Percentiles rank a stretch among this genome's conserved stretches.
Evolutionary conservation across 345 rosid genomes (phyloP).

Genomic region (Conringia planisiliqua): DNA sequence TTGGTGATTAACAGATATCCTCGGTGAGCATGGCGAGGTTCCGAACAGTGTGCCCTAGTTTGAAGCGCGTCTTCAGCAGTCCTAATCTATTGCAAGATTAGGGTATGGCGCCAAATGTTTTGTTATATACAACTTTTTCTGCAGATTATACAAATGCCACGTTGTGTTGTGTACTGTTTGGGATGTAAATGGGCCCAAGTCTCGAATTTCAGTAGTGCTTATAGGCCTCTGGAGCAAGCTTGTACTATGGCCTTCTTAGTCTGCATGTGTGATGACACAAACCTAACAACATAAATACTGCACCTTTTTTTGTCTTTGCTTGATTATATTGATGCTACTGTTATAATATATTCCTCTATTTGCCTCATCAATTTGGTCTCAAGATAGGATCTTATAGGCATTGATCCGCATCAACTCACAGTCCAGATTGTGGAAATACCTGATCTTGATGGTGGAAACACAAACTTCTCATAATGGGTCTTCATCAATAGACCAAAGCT

Average conservation of each 20-base stretch:
- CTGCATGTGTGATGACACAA: conserved; percentile 12
- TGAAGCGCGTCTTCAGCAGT: conserved; percentile 73
- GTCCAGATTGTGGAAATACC: neutral
- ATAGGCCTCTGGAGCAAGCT: conserved; percentile 22
- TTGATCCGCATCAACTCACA: neutral
- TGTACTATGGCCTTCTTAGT: conserved; percentile 16
- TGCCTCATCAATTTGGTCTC: neutral
- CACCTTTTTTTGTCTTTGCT: neutral
- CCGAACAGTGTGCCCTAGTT: conserved; percentile 63
- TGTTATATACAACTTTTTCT: neutral
- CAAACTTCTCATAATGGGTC: neutral
- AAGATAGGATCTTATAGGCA: neutral
- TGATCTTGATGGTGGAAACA: neutral
- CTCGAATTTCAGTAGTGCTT: conserved; percentile 18
- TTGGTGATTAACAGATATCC: conserved; percentile 46
- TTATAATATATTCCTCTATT: neutral
- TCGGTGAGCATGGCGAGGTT: conserved; percentile 66
- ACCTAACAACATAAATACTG: conserved; percentile 13
- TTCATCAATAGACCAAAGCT: neutral
- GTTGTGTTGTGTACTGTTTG: conserved; percentile 24
- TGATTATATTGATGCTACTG: neutral
- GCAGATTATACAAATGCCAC: neutral
- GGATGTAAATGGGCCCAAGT: conserved; percentile 19
- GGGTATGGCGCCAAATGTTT: conserved; percentile 4
- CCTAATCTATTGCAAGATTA: conserved; percentile 35